A percentile compares a stretch with the other conserved stretches of the same genome.
Conservation (phyloP, 805 yeast genomes). For the Lachancea meyersii region DNA sequence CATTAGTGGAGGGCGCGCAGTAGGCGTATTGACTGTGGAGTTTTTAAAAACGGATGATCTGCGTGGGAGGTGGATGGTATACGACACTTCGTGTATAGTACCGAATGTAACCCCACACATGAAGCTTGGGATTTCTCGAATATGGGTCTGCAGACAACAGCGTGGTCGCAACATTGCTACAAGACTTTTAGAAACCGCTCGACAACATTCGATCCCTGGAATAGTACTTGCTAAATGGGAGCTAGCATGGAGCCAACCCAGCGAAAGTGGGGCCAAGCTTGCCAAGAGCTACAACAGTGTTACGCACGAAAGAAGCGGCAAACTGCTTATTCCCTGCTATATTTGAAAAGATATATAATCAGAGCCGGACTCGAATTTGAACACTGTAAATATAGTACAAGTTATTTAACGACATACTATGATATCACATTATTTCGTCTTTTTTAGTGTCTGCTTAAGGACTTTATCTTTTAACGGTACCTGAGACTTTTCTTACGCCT, state of each 20-base stretch:
- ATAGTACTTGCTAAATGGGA: conserved; percentile 36
- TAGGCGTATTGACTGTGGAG: conserved; percentile 55
- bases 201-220: conserved; percentile 45
- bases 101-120: conserved; percentile 38
- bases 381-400: no score
- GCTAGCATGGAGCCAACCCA: conserved; percentile 70
- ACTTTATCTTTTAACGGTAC: conserved; percentile 24
- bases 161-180: conserved; percentile 48
- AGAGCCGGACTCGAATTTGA: no score
- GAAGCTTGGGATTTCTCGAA: conserved; percentile 44
- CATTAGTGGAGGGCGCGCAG: conserved; percentile 40
- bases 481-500: conserved; percentile 33
- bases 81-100: conserved; percentile 44
- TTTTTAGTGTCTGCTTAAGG: neutral
- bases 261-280: conserved; percentile 54
- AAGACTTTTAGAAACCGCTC: conserved; percentile 40
- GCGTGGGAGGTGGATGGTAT: conserved; percentile 55
- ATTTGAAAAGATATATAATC: no score
- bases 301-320: conserved; percentile 39
- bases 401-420: no score
- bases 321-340: conserved; percentile 30
- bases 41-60: conserved; percentile 24
- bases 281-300: conserved; percentile 53
- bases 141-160: conserved; percentile 40
- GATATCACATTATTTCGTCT: no score